phyloP scores from a whole-genome alignment of 1,284 basidiomycete genomes.

The Rhodotorula sp. region DNA sequence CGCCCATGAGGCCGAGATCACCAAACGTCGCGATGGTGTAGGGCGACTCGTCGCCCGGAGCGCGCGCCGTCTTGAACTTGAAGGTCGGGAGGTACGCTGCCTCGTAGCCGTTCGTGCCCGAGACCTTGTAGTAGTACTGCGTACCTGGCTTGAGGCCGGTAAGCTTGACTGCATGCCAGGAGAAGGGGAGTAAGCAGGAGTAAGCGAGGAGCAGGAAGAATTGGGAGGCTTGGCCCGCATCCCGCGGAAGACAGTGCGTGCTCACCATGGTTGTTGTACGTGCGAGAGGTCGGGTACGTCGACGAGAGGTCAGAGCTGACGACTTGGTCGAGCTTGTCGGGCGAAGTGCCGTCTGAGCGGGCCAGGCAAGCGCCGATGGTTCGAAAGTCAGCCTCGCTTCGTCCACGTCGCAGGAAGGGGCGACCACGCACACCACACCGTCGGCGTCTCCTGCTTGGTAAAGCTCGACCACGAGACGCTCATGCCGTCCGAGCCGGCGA shows the following conservation, averaged over 20 bases:
- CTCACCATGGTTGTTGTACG: conserved; percentile 35
- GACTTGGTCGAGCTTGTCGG: conserved; percentile 23
- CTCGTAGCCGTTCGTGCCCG: conserved; percentile 28
- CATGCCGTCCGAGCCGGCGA: conserved; percentile 30
- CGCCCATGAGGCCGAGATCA: conserved; percentile 48
- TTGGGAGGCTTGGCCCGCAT: too few species aligned
- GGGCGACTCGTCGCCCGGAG: conserved; percentile 39
- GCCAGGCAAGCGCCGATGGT: background rate
- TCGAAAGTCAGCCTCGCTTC: background rate
- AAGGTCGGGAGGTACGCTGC: conserved; percentile 32
- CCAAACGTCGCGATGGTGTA: conserved; percentile 24
- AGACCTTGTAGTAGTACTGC: conserved; percentile 19
- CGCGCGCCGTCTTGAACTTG: conserved; percentile 39
- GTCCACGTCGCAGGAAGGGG: too few species aligned
- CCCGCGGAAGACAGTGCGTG: background rate
- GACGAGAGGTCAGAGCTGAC: conserved; percentile 13
- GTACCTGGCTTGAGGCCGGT: conserved; percentile 33
- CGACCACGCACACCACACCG: conserved; percentile 14
- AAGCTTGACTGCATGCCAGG: conserved; percentile 20
- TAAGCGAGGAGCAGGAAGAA: too few species aligned
- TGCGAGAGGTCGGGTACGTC: conserved; percentile 40
- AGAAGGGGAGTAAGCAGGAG: background rate
- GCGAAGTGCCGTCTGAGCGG: conserved; percentile 19
- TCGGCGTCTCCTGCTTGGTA: conserved; percentile 17
- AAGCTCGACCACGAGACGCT: conserved; percentile 35